Evolutionary conservation across 1,139 yeast species (phyloP).

Genomic region (Candida tetrigidarum): DNA sequence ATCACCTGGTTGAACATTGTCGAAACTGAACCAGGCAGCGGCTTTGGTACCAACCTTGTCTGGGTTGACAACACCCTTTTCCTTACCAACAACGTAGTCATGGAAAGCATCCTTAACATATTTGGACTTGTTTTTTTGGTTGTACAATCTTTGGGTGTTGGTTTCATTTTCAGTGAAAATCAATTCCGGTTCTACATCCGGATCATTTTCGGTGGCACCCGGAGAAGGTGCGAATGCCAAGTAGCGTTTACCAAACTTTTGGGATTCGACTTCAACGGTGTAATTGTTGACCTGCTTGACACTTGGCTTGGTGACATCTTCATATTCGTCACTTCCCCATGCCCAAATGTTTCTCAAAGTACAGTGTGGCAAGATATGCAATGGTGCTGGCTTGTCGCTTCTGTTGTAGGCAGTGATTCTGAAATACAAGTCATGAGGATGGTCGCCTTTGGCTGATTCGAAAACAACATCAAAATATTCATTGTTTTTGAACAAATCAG

Average conservation of each 20-base stretch:
- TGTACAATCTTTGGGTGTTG: conserved; percentile 69
- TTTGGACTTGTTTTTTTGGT: conserved; percentile 56
- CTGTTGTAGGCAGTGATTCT: conserved; percentile 91
- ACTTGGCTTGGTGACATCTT: conserved; percentile 51
- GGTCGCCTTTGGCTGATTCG: conserved; percentile 89
- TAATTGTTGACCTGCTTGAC: conserved; percentile 47
- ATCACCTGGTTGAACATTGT: conserved; percentile 84
- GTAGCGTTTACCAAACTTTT: conserved; percentile 73
- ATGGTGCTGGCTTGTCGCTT: conserved; percentile 81
- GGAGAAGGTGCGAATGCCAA: conserved; percentile 90
- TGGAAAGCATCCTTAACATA: conserved; percentile 93
- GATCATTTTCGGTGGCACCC: conserved; percentile 59
- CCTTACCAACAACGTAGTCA: conserved; percentile 71
- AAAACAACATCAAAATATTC: conserved; percentile 89
- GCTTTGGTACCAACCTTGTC: conserved; percentile 54
- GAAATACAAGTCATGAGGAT: conserved; percentile 80
- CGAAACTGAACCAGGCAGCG: conserved; percentile 83
- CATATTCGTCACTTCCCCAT: conserved; percentile 71
- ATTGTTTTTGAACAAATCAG: conserved; percentile 76
- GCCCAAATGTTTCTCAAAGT: conserved; percentile 93
- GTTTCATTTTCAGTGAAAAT: conserved; percentile 92
- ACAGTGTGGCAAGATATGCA: conserved; percentile 85
- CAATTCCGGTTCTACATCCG: conserved; percentile 75
- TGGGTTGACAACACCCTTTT: conserved; percentile 60
- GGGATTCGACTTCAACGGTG: conserved; percentile 65